Conservation (phyloP, 1,139 yeast genomes). For the Blastobotrys buckinghamii region DNA sequence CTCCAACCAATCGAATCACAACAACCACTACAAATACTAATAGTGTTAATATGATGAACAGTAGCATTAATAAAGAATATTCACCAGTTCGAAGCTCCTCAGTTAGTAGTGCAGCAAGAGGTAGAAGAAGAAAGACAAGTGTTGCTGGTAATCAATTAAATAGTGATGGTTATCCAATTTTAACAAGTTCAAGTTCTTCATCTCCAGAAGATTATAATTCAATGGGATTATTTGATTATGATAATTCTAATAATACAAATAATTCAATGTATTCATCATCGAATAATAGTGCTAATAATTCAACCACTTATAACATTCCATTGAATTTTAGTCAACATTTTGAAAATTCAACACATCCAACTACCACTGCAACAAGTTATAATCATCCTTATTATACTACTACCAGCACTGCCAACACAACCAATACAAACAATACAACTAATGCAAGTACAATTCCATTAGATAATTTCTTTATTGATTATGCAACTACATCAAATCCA, state of each 20-base stretch:
- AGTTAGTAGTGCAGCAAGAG: background rate
- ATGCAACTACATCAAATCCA: background rate
- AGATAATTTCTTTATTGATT: background rate
- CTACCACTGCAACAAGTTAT: background rate
- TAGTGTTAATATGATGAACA: background rate
- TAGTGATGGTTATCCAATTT: background rate
- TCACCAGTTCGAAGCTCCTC: background rate
- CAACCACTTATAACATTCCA: background rate
- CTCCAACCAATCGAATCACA: conserved; percentile 13
- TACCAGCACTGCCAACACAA: background rate
- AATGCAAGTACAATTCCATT: background rate
- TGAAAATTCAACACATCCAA: background rate
- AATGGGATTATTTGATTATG: background rate
- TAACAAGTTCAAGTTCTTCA: background rate
- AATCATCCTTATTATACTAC: background rate
- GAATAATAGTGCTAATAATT: background rate
- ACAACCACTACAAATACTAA: background rate
- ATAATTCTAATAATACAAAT: no score
- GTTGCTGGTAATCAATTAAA: background rate
- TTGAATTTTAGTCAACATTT: background rate
- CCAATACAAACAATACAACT: background rate
- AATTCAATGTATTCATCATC: background rate
- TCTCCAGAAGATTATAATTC: background rate
- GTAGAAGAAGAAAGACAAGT: background rate
- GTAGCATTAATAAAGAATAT: background rate